Evolutionary conservation across 129 eudicot genomes (phyloP), one percentile per base, ranked within the genome.

Genomic region (Ambrosia artemisiifolia): DNA sequence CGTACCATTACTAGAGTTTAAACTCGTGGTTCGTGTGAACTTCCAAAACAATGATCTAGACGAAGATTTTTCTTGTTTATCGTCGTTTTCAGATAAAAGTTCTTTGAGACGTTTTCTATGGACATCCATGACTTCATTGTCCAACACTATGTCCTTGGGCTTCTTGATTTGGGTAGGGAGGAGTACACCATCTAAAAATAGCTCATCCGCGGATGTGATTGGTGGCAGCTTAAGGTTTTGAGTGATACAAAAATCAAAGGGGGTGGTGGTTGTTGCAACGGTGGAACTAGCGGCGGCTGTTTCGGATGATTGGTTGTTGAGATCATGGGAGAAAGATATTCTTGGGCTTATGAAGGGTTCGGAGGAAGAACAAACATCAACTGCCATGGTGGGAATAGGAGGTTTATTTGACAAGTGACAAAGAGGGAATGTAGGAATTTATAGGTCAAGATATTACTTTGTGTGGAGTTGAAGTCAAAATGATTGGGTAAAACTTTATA

Each of bases 131-230:
- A 14, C 55, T 65, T 65, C 50, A 16, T 36, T 65, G 12, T 65
- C 62, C 0, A 65, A 24, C 7, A 34, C 43, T 17, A 11, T 9
- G 24, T 43, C 2, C 48, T 65, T 11, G 28, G 64, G 55, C 34
- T 61, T 79, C 65, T 84, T 82, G 88, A 81, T 83, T 75, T 84
- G 82, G 43, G 82, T 62, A 7, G 98, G 98, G 24, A 85, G 85
- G 76, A 92, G 83, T 47, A 83, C 83, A 57, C 98, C 96, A 33
- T 89, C 71, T 47, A 86, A 60, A 74, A 92, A 87, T 40, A 92
- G 81, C 67, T 92, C 98, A 35, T 92, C 97, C 0, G 97, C 97
- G 0, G 96, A 80, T 2, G 86, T 81, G 14, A 80, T 43, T 69
- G 81, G 81, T 53, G 68, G 81, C 35, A 20, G 5, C 18, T 32